A percentile compares a stretch with the other conserved stretches of the same genome.
Evolutionary conservation across 306 rosid genomes (phyloP).

Genomic region (Dalbergia cultrata): DNA sequence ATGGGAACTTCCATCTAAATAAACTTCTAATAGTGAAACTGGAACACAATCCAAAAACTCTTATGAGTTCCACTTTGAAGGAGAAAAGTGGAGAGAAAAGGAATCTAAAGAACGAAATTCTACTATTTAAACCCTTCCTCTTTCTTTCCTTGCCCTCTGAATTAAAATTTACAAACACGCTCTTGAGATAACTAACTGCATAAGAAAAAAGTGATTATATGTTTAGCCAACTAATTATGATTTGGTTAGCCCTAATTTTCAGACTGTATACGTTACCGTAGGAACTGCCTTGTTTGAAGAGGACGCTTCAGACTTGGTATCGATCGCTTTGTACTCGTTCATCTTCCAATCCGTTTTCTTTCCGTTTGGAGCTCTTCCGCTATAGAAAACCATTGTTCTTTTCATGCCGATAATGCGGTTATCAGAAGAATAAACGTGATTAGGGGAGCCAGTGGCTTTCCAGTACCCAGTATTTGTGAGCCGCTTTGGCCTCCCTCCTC

Average conservation of each 20-base stretch:
- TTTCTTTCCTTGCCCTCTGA: too few species aligned
- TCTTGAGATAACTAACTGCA: too few species aligned
- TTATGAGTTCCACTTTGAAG: too few species aligned
- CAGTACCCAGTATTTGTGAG: slow-evolving; percentile 80
- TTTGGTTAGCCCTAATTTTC: slow-evolving; percentile 2
- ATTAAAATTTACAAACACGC: too few species aligned
- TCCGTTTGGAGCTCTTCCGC: slow-evolving; percentile 84
- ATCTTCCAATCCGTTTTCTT: slow-evolving; percentile 91
- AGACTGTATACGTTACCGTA: slow-evolving; percentile 16
- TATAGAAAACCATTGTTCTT: slow-evolving; percentile 89
- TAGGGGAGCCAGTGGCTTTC: slow-evolving; percentile 95
- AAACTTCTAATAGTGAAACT: background rate
- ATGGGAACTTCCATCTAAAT: too few species aligned
- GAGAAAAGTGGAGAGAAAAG: too few species aligned
- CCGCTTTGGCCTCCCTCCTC: slow-evolving; percentile 88
- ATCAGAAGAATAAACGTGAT: slow-evolving; percentile 66
- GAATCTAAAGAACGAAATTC: too few species aligned
- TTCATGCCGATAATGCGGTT: slow-evolving; percentile 71
- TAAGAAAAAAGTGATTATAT: too few species aligned
- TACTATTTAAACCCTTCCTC: too few species aligned
- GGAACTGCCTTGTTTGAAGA: slow-evolving; percentile 43
- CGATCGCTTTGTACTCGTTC: slow-evolving; percentile 82
- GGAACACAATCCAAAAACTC: background rate
- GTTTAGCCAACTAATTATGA: background rate
- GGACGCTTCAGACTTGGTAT: slow-evolving; percentile 20